Evolutionary conservation across 2,329 filamentous ascomycete genomes (phyloP), one percentile per base, ranked within the genome.

Genomic region (Lachnellula subtilissima): DNA sequence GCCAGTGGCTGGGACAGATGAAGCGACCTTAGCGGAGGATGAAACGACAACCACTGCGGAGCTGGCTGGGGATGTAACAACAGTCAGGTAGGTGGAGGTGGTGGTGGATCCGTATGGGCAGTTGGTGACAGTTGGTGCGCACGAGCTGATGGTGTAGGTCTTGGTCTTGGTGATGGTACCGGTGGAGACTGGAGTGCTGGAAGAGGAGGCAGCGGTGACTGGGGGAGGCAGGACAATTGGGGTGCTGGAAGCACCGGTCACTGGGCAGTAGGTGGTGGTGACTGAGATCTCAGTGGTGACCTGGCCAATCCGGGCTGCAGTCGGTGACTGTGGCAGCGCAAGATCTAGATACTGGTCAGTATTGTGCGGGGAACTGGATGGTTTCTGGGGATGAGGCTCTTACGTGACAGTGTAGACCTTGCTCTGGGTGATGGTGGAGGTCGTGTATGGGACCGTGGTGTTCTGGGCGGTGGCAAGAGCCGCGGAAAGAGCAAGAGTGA

Each of bases 61-160:
- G 28, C 19, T 23, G 36, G 22, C 36, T 25, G 35, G 35, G 19
- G 15, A 25, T 15, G n/a, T 4, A 25, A 37, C 19, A 11, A 22
- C 56, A 19, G 53, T 52, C n/a, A 66, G 70, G 50, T 70, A 57
- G 48, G 72, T 61, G 35, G 71, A 66, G 42, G 68, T 70, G 48
- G 72, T 66, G 8, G 66, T 61, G 25, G 42, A 52, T 43, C 61
- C 58, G 36, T 55, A 57, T 19, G 67, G 67, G 60, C 67, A 69
- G 51, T 69, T 62, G 39, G 64, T 65, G 12, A 69, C 65, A 2
- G 60, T 62, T 11, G 60, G 56, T 2, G 66, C 60, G 50, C 67
- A 69, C 11, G 57, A 57, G 19, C 59, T 64, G 48, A 66, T 61
- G 4, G 63, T 66, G 25, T 60, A 60, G 23, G 60, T 56, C 6